Evolutionary conservation across 2,329 filamentous ascomycete genomes (phyloP), one percentile per base, ranked within the genome.

Genomic region (Trichoderma sp.): DNA sequence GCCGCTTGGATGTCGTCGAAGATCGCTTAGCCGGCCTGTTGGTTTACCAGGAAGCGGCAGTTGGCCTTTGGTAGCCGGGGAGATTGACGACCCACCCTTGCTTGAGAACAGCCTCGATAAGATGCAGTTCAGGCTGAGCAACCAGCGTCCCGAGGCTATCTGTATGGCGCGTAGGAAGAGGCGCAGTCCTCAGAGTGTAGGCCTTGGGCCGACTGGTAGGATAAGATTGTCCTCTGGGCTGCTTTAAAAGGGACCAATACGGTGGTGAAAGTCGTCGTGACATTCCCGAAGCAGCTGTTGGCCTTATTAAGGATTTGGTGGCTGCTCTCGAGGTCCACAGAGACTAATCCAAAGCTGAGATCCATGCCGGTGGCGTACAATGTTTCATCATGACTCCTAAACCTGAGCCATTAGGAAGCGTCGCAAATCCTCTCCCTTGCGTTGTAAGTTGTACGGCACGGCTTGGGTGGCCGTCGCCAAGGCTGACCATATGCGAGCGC

Each of bases 11-110:
- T 75, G 8, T 78, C 78, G 70, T 84, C 80, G 15, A 84, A 74
- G 15, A 78, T 80, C 0, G 80, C 78, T 37, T 84, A 76, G 0
- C 80, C 82, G 5, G 78, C 78, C 17, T 79, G 74, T 7, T 76
- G 73, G 54, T 80, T 80, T 12, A 80, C 79, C 0, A 77, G 72
- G 70, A 82, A 85, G 81, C 78, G 1, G 81, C 82, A 15, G 74
- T 73, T 2, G 80, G 80, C 0, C 82, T 82, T 65, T 83, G 78
- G 64, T 79, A 81, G 70, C 86, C 84, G 0, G 84, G 82, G 77
- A 82, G 74, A 17, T 79, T 81, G 27, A 86, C 80, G 22, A 80
- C 75, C 82, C 82, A 85, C 7, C 83, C 82, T 70, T 76, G 67
- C 6, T 76, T 74, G 2, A 86, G 78, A 9, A 70, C 70, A 1